Conservation (phyloP, 2,329 filamentous ascomycete species). For the Blastomyces gilchristii region DNA sequence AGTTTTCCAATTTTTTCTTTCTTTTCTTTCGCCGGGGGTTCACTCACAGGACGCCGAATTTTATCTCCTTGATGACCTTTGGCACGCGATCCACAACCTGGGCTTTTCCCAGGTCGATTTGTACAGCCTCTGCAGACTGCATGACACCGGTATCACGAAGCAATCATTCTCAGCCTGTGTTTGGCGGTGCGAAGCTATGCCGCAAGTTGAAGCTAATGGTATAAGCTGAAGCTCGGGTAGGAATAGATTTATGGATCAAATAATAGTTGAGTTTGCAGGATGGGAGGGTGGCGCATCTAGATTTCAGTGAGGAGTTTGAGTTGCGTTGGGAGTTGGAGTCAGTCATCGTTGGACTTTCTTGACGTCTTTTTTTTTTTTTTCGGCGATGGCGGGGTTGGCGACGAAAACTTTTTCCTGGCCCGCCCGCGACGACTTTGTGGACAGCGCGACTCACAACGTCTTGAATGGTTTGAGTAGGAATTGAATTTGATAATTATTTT, state of each 20-base stretch:
- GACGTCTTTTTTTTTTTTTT: background rate
- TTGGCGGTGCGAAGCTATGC: background rate
- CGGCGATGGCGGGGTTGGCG: slow-evolving; percentile 2
- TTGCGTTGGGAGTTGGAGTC: background rate
- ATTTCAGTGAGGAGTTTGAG: background rate
- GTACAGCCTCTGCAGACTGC: slow-evolving; percentile 35
- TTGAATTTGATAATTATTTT: background rate
- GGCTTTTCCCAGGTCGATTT: slow-evolving; percentile 55
- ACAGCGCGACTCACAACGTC: background rate
- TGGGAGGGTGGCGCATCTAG: background rate
- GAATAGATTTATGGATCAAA: background rate
- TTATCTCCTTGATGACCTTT: slow-evolving; percentile 84
- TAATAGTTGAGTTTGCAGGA: background rate
- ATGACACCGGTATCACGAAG: slow-evolving; percentile 28
- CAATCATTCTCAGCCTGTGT: slow-evolving; percentile 25
- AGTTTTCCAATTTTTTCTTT: background rate
- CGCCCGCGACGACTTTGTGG: background rate
- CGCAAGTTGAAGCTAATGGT: background rate
- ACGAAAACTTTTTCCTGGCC: slow-evolving; percentile 3
- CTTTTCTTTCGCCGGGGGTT: background rate
- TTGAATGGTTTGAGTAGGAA: background rate
- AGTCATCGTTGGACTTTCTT: background rate
- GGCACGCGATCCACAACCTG: slow-evolving; percentile 82
- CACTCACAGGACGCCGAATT: slow-evolving; percentile 79
- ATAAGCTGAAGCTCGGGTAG: background rate